Base-by-base conservation (phyloP, 148 eudicot genomes). In the Rhododendron molle region DNA sequence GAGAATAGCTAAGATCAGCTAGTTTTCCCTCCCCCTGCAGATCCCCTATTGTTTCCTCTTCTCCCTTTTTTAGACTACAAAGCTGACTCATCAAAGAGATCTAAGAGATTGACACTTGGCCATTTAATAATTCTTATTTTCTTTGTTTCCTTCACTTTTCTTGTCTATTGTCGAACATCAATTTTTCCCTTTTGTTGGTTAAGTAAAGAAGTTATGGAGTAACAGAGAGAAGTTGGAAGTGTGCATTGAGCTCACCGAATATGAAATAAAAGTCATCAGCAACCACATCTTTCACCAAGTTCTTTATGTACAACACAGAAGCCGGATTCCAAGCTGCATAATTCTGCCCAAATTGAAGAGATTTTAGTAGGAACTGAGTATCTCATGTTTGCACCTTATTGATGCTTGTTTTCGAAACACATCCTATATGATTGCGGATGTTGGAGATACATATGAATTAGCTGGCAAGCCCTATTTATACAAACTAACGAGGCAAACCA, bases 271-370 rank as follows among this genome's bases (percentile, higher is more conserved):
- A 93, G 88, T 95, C 99, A 84, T 95, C 94, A 11, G 71, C 86
- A 69, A 91, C 89, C 89, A 95, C 99, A 85, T 95, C 99, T 88
- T 97, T 97, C n/a, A 94, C 95, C 91, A 97, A 90, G 90, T 97
- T 97, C 90, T 97, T 97, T 86, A 97, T 89, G 92, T 95, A 95
- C 86, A 97, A 83, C 76, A 92, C 94, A 44, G 88, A 85, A 67
- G 94, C 89, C 81, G 96, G 98, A 87, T 93, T 92, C 83, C 98
- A 98, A 91, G 98, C 92, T 49, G 91, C 74, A 85, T 97, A 97
- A 86, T 97, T 97, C 98, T 96, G 93, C 89, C 82, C 8, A 52
- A 21, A 80, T 46, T 76, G 20, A 28, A 83, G 54, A 58, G 21
- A 23, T 73, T 62, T 78, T 36, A 40, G 3, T 65, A 38, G 65